Conservation (phyloP, 768 basidiomycete species). For the Pulveroboletus ravenelii region DNA sequence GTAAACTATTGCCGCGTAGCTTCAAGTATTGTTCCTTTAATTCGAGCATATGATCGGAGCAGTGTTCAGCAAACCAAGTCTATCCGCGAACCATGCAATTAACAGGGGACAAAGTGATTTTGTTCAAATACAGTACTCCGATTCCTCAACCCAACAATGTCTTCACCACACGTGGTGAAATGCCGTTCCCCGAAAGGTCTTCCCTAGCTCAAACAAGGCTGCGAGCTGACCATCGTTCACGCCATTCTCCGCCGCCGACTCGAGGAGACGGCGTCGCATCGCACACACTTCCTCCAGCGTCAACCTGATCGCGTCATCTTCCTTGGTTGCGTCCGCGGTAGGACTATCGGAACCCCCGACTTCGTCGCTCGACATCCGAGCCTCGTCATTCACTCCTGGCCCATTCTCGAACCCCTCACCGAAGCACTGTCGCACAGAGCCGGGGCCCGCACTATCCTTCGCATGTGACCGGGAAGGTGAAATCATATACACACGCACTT, state of each 20-base stretch:
- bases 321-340: background rate
- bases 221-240: slow-evolving; percentile 9
- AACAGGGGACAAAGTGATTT: background rate
- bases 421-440: background rate
- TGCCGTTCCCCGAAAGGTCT: slow-evolving; percentile 15
- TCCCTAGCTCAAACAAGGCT: slow-evolving; percentile 20
- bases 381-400: background rate
- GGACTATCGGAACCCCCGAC: background rate
- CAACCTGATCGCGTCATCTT: slow-evolving; percentile 13
- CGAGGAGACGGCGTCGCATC: slow-evolving; percentile 14
- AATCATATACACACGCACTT: slow-evolving; percentile 15
- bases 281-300: slow-evolving; percentile 15
- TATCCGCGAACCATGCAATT: background rate
- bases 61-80: background rate
- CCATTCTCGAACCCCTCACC: background rate
- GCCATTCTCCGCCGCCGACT: slow-evolving; percentile 1
- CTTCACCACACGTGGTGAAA: slow-evolving; percentile 27
- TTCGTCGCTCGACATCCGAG: background rate
- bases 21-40: background rate
- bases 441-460: background rate
- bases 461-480: slow-evolving; percentile 7
- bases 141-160: background rate
- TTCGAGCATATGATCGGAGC: background rate
- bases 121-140: background rate
- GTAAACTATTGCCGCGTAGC: background rate